Evolutionary conservation across 371 early-diverging fungal genomes (phyloP).

Genomic region (Coemansia sp.): DNA sequence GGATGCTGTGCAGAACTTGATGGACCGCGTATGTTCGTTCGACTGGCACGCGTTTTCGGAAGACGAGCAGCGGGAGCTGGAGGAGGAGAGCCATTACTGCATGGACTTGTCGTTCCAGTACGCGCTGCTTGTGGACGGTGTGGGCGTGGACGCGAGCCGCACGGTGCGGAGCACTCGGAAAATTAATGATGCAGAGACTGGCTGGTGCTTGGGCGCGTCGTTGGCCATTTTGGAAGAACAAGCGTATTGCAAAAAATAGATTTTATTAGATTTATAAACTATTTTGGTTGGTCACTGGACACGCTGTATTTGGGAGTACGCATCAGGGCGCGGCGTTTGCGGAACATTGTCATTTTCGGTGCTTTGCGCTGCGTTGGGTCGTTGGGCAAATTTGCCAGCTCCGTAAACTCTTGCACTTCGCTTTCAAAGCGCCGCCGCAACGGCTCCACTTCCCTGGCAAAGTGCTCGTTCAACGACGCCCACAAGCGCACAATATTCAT

Average conservation of each 20-base stretch:
- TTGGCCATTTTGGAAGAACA: slow-evolving; percentile 68
- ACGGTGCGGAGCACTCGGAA: slow-evolving; percentile 81
- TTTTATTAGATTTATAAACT: no score
- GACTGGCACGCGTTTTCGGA: slow-evolving; percentile 23
- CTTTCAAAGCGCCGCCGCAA: not conserved
- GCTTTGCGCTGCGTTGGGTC: not conserved
- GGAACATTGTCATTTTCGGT: not conserved
- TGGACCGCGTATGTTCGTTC: slow-evolving; percentile 66
- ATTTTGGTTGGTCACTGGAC: no score
- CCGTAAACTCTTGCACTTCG: not conserved
- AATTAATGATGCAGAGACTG: slow-evolving; percentile 87
- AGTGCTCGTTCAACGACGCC: slow-evolving; percentile 35
- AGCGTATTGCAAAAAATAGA: slow-evolving; percentile 35
- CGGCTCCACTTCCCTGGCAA: slow-evolving; percentile 20
- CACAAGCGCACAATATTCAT: slow-evolving; percentile 46
- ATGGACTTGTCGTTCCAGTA: slow-evolving; percentile 85
- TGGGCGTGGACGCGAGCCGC: slow-evolving; percentile 73
- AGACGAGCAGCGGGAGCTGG: slow-evolving; percentile 38
- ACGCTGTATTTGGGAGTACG: not conserved
- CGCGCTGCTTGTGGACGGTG: slow-evolving; percentile 76
- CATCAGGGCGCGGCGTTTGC: not conserved
- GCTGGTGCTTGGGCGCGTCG: slow-evolving; percentile 94
- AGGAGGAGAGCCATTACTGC: slow-evolving; percentile 65
- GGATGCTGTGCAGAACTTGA: slow-evolving; percentile 61
- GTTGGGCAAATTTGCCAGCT: not conserved